Percentiles rank a stretch among this genome's conserved stretches.
Conservation (phyloP, 1,284 basidiomycete genomes). For the Sanguinoderma infundibulare region DNA sequence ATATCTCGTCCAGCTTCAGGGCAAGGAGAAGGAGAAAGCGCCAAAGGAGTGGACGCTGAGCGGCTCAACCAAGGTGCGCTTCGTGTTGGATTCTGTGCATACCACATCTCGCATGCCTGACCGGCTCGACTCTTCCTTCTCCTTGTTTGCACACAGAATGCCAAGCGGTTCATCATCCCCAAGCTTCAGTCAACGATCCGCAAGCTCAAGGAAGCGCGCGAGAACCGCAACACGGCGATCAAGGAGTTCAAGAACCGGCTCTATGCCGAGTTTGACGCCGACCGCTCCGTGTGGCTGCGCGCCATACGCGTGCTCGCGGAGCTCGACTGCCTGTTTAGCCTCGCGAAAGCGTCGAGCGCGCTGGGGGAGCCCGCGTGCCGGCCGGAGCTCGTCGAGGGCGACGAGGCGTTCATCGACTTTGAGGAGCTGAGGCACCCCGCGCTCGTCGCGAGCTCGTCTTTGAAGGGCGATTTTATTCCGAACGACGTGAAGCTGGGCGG, state of each 20-base stretch:
- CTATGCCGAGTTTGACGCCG: constrained; percentile 85
- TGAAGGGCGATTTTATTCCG: constrained; percentile 87
- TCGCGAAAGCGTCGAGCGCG: constrained; percentile 88
- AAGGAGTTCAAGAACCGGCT: constrained; percentile 85
- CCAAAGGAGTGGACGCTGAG: constrained; percentile 88
- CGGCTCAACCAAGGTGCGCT: constrained; percentile 77
- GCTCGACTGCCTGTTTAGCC: constrained; percentile 92
- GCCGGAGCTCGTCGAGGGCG: constrained; percentile 85
- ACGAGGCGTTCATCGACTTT: constrained; percentile 82
- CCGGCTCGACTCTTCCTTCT: background rate
- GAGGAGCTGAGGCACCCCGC: constrained; percentile 88
- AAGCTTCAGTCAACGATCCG: constrained; percentile 75
- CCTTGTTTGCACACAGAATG: constrained; percentile 50
- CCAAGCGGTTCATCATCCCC: constrained; percentile 79
- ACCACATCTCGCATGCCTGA: background rate
- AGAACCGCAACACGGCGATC: constrained; percentile 80
- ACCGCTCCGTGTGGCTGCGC: constrained; percentile 80
- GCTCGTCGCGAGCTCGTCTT: constrained; percentile 59
- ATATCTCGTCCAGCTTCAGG: constrained; percentile 79
- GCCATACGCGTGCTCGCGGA: constrained; percentile 82
- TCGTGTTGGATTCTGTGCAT: background rate
- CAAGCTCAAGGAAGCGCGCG: constrained; percentile 88
- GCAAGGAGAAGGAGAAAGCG: constrained; percentile 56
- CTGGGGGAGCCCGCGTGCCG: constrained; percentile 94
- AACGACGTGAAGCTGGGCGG: constrained; percentile 92